phyloP scores from a whole-genome alignment of 495 filamentous ascomycete genomes.

The Neurospora sp. region DNA sequence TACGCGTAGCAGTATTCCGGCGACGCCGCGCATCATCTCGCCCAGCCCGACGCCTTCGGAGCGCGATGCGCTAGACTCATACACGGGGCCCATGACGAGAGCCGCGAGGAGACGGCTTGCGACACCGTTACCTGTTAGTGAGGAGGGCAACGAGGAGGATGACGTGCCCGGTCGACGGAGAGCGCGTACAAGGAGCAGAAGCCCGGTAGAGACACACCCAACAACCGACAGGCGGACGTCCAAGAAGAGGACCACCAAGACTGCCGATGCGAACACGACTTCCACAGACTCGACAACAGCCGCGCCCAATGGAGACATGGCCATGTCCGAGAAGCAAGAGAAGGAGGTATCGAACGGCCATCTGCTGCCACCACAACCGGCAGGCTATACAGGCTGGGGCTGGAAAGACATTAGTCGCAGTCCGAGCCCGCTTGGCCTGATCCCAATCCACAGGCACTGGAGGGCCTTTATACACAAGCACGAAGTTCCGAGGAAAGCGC shows the following conservation, averaged over 20 bases:
- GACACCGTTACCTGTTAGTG: conserved; percentile 28
- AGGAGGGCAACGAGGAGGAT: conserved; percentile 22
- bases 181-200: conserved; percentile 40
- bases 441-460: conserved; percentile 80
- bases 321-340: conserved; percentile 1
- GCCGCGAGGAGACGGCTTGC: conserved; percentile 43
- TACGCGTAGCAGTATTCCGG: conserved; percentile 30
- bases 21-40: conserved; percentile 61
- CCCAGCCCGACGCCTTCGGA: conserved; percentile 59
- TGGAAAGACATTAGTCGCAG: conserved; percentile 79
- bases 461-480: conserved; percentile 64
- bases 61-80: conserved; percentile 30
- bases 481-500: conserved; percentile 63
- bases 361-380: conserved; percentile 52
- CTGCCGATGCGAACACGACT: conserved; percentile 1
- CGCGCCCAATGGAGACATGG: neutral
- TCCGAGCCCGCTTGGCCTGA: conserved; percentile 84
- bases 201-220: conserved; percentile 36
- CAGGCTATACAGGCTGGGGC: conserved; percentile 41
- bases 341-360: conserved; percentile 47
- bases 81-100: conserved; percentile 53
- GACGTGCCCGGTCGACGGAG: conserved; percentile 29
- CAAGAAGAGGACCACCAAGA: conserved; percentile 11
- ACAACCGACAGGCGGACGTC: conserved; percentile 39
- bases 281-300: conserved; percentile 3